Conservation (phyloP, 768 basidiomycete genomes). For the Solioccasus polychromus region DNA sequence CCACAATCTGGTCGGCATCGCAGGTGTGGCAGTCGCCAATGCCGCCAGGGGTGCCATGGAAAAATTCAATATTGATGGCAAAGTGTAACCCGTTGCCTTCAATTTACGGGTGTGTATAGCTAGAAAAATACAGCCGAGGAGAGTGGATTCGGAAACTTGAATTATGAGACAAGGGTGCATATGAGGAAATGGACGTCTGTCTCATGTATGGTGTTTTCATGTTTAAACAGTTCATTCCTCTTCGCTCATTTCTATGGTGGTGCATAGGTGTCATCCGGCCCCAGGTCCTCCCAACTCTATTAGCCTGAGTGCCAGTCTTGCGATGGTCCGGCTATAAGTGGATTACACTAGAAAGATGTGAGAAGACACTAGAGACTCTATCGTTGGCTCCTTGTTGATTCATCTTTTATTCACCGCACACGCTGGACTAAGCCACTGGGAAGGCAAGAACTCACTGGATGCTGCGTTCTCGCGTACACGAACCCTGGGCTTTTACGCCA, state of each 20-base stretch:
- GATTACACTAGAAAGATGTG: constrained; percentile 78
- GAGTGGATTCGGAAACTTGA: constrained; percentile 70
- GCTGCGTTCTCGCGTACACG: constrained; percentile 83
- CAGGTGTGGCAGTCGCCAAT: constrained; percentile 69
- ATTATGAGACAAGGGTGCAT: constrained; percentile 69
- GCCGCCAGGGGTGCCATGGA: constrained; percentile 65
- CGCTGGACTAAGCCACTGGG: constrained; percentile 79
- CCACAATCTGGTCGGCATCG: constrained; percentile 79
- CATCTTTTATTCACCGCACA: constrained; percentile 51
- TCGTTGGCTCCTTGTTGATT: neutral
- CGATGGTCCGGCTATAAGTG: constrained; percentile 55
- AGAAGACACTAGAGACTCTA: constrained; percentile 10
- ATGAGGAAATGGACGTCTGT: constrained; percentile 74
- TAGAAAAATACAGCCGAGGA: constrained; percentile 49
- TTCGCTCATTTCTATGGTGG: neutral
- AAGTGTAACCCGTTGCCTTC: too few species aligned
- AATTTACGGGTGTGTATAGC: too few species aligned
- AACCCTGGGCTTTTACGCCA: constrained; percentile 79
- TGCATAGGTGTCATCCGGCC: constrained; percentile 77
- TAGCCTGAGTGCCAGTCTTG: constrained; percentile 62
- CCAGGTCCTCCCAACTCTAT: constrained; percentile 71
- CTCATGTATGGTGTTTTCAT: constrained; percentile 51
- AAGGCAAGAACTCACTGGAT: constrained; percentile 79
- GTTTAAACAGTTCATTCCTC: neutral
- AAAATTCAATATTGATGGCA: constrained; percentile 61